Evolutionary conservation across 305 asterid species (phyloP), one percentile per base, ranked within the genome.

Genomic region (Plantago coronopus): DNA sequence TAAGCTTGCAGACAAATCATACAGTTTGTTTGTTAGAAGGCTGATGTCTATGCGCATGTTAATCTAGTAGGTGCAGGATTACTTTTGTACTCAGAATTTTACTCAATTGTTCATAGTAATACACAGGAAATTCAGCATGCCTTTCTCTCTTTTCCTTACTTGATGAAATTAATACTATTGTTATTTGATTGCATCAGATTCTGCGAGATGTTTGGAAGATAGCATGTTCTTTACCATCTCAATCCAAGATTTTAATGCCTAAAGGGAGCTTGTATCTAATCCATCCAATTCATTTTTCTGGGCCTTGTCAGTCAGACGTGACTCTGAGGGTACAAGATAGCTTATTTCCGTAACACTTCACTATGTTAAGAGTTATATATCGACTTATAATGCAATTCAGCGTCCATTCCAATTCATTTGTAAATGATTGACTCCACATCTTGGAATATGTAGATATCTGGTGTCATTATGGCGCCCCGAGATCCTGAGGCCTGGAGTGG

Each of bases 401-500:
- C 1, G 10, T 15, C 37, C 22, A 31, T 22, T 54, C 29, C 12
- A 15, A 20, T 22, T 65, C 14, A 29, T 60, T 31, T 47, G 42
- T 25, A 27, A 55, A 16, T 21, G 47, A 55, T 45, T 44, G 48
- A 19, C 31, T 46, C 29, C 55, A 55, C 49, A 43, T 10, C 19
- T 69, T 40, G 43, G 48, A 61, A 66, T 61, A 25, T 38, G 45
- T 69, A 72, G 62, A 82, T 84, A 68, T 68, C 80, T 57, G 97
- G 98, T 66, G 54, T 71, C 20, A 59, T 88, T 67, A 72, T 73
- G 57, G 95, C 96, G 1, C 98, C 97, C 16, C 60, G 63, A 56
- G 87, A 88, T 72, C 97, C 95, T 59, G 73, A 71, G 44, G 79
- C 63, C 9, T 91, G 97, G 98, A 53, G 71, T 29, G 86, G 85